Evolutionary conservation across 2,329 filamentous ascomycete species (phyloP).

Genomic region (Colletotrichum magnum): DNA sequence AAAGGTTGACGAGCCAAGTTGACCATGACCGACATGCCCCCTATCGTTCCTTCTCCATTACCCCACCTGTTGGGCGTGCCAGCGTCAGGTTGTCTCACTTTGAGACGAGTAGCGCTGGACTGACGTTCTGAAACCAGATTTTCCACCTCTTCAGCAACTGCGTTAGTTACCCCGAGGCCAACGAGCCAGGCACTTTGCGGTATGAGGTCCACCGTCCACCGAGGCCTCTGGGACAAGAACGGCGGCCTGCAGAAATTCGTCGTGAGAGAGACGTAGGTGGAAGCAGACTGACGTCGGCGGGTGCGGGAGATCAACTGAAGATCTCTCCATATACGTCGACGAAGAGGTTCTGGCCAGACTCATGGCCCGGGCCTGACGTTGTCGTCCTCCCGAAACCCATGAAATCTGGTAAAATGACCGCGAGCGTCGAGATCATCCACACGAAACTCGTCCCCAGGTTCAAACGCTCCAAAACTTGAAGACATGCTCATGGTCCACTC

Average conservation of each 20-base stretch:
- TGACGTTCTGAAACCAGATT: slow-evolving; percentile 41
- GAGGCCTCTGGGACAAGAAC: slow-evolving; percentile 43
- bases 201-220: slow-evolving; percentile 47
- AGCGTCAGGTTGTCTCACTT: slow-evolving; percentile 11
- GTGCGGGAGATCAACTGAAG: slow-evolving; percentile 11
- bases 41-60: background rate
- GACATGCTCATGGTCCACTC: background rate
- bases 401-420: slow-evolving; percentile 24
- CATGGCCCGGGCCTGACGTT: slow-evolving; percentile 42
- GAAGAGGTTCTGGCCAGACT: slow-evolving; percentile 44
- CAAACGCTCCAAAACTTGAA: slow-evolving; percentile 19
- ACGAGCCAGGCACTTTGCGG: slow-evolving; percentile 45
- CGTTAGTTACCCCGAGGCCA: slow-evolving; percentile 43
- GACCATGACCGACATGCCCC: background rate
- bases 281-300: background rate
- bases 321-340: slow-evolving; percentile 43
- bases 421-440: slow-evolving; percentile 24
- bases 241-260: slow-evolving; percentile 45
- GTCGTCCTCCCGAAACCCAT: slow-evolving; percentile 42
- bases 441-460: slow-evolving; percentile 2
- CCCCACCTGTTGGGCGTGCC: slow-evolving; percentile 6
- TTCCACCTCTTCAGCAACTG: slow-evolving; percentile 45
- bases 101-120: slow-evolving; percentile 8
- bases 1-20: slow-evolving; percentile 43
- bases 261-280: slow-evolving; percentile 45